Percentiles rank a stretch among this genome's conserved stretches.
These are phyloP conservation scores for Coemansia guatemalensis DNA, from an alignment of 192 early-diverging fungal genomes.

Conservation along the genomic window DNA sequence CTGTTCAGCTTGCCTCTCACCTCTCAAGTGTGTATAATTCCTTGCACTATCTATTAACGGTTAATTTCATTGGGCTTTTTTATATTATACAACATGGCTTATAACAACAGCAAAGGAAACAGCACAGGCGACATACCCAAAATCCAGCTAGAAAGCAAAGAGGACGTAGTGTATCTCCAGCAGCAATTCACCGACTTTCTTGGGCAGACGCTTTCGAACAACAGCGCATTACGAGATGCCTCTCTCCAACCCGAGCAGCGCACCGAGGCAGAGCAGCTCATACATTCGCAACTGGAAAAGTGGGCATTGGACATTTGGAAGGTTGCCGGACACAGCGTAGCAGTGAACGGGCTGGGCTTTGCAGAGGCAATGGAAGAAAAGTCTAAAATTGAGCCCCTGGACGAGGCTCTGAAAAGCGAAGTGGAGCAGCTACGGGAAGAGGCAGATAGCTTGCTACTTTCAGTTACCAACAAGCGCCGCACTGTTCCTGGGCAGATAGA, in stretches of 20 bases:
- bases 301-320: slow-evolving; percentile 42
- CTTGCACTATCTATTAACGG: no score
- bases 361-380: slow-evolving; percentile 44
- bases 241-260: slow-evolving; percentile 31
- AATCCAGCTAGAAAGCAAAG: slow-evolving; percentile 52
- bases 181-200: slow-evolving; percentile 33
- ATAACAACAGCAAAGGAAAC: slow-evolving; percentile 1
- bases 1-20: no score
- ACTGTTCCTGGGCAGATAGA: slow-evolving; percentile 48
- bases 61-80: background rate
- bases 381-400: slow-evolving; percentile 34
- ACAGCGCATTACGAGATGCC: slow-evolving; percentile 34
- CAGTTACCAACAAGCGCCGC: slow-evolving; percentile 32
- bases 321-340: slow-evolving; percentile 37
- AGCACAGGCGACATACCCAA: slow-evolving; percentile 42
- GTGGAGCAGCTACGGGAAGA: slow-evolving; percentile 40
- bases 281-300: slow-evolving; percentile 16
- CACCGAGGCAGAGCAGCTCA: slow-evolving; percentile 21
- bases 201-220: slow-evolving; percentile 18
- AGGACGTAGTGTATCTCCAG: slow-evolving; percentile 47
- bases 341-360: slow-evolving; percentile 46
- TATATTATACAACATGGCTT: background rate
- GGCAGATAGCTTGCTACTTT: slow-evolving; percentile 32
- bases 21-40: no score
- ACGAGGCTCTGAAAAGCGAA: slow-evolving; percentile 38